A percentile compares a stretch with the other conserved stretches of the same genome.
Conservation (phyloP, 139 green algal genomes). For the Chlorella sp. region DNA sequence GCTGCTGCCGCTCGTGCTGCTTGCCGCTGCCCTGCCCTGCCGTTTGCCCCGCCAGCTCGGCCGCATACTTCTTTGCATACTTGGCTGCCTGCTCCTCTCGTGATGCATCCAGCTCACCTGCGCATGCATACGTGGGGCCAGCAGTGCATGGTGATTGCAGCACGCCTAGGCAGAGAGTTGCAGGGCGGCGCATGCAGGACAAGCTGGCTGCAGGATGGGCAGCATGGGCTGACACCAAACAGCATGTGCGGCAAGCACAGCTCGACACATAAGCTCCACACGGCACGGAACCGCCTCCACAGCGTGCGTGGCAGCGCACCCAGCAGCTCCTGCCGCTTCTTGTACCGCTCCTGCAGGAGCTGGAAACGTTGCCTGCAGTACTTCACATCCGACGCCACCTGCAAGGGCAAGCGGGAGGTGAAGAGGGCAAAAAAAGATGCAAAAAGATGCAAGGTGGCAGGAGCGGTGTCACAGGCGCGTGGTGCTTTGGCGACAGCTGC, state of each 20-base stretch:
- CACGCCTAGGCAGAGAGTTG: too few relatives aligned
- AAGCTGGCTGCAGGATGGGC: not conserved
- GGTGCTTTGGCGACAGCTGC: too few relatives aligned
- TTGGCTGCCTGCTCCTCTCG: not conserved
- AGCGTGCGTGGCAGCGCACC: not conserved
- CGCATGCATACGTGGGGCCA: not conserved
- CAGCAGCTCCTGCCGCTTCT: not conserved
- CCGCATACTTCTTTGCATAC: not conserved
- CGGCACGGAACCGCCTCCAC: too few relatives aligned
- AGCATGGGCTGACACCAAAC: not conserved
- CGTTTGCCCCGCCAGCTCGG: not conserved
- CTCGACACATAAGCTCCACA: not conserved
- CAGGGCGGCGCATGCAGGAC: not conserved
- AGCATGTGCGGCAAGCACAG: not conserved
- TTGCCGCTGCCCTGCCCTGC: not conserved
- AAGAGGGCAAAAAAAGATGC: too few relatives aligned
- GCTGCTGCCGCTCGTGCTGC: slow-evolving; percentile 1
- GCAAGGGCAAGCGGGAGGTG: not conserved
- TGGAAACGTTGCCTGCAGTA: not conserved
- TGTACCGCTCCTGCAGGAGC: not conserved
- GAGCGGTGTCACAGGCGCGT: too few relatives aligned
- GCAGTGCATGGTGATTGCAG: too few relatives aligned
- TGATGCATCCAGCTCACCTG: not conserved
- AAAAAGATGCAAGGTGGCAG: too few relatives aligned
- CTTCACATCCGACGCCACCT: not conserved